Percentiles rank a stretch among this genome's conserved stretches.
These are phyloP conservation scores for Petunia axillaris DNA, from an alignment of 257 asterid species.

Conservation along the genomic window DNA sequence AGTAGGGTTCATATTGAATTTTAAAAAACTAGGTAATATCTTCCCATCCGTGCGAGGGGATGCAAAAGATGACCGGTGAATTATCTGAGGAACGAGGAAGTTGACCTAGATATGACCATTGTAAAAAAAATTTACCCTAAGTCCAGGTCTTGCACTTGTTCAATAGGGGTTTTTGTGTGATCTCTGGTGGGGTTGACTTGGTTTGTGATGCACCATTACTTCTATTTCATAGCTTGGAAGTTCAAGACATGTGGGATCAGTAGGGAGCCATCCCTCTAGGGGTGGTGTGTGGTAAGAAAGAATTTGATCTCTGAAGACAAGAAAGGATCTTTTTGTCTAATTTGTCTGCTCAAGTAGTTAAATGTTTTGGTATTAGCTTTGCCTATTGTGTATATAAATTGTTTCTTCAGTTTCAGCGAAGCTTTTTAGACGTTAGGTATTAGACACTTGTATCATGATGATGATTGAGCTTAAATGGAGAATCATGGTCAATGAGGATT, in stretches of 20 bases:
- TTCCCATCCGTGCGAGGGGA: neutral
- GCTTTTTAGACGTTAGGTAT: neutral
- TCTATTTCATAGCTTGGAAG: neutral
- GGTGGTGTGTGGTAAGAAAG: neutral
- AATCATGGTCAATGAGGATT: no score
- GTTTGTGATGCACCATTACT: constrained; percentile 12
- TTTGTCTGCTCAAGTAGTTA: neutral
- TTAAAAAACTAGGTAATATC: neutral
- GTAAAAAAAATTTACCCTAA: neutral
- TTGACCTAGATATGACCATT: neutral
- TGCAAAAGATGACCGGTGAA: neutral
- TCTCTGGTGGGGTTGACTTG: neutral
- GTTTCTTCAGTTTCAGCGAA: neutral
- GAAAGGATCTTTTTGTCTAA: neutral
- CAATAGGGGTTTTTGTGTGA: neutral
- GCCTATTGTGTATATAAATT: neutral
- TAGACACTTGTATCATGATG: no score
- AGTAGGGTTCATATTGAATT: no score
- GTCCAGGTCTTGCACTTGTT: neutral
- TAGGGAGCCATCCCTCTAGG: constrained; percentile 5
- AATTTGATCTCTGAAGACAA: neutral
- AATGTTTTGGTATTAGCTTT: neutral
- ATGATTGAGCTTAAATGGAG: no score
- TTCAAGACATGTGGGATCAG: neutral
- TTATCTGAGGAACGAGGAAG: neutral